Evolutionary conservation across 768 basidiomycete genomes (phyloP).

Genomic region (Trametopsis cervina): DNA sequence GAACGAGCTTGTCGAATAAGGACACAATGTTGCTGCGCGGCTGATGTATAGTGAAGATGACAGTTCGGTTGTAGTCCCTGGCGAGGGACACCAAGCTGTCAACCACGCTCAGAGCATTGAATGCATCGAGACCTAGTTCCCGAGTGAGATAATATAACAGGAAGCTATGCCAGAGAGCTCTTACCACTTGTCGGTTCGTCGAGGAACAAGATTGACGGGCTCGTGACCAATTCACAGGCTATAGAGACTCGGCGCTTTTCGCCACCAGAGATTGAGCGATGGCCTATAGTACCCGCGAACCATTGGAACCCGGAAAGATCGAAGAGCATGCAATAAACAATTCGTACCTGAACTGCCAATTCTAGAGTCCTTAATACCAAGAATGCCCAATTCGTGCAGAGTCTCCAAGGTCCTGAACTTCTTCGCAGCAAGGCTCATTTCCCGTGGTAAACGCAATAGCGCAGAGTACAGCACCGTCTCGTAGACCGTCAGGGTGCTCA

Average conservation of each 20-base stretch:
- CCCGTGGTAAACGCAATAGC: slow-evolving; percentile 79
- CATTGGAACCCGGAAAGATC: no score
- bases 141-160: not conserved
- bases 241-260: slow-evolving; percentile 97
- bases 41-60: slow-evolving; percentile 97
- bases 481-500: slow-evolving; percentile 96
- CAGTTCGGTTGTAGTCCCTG: slow-evolving; percentile 84
- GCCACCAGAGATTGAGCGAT: slow-evolving; percentile 91
- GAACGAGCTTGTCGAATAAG: slow-evolving; percentile 85
- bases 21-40: slow-evolving; percentile 97
- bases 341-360: slow-evolving; percentile 79
- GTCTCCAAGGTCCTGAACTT: slow-evolving; percentile 91
- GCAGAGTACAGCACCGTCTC: slow-evolving; percentile 96
- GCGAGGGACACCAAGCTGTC: slow-evolving; percentile 84
- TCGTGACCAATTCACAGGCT: slow-evolving; percentile 96
- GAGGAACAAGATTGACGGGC: slow-evolving; percentile 91
- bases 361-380: slow-evolving; percentile 81
- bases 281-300: slow-evolving; percentile 37
- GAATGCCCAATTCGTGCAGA: slow-evolving; percentile 90
- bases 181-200: slow-evolving; percentile 95
- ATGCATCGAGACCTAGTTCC: slow-evolving; percentile 77
- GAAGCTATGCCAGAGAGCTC: slow-evolving; percentile 17
- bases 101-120: slow-evolving; percentile 92
- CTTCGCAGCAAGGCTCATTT: slow-evolving; percentile 96
- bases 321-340: slow-evolving; percentile 4